These are phyloP conservation scores for Pseudisothecium myosuroides DNA, from an alignment of 225 moss, liverwort and hornwort genomes.

Conservation along the genomic window DNA sequence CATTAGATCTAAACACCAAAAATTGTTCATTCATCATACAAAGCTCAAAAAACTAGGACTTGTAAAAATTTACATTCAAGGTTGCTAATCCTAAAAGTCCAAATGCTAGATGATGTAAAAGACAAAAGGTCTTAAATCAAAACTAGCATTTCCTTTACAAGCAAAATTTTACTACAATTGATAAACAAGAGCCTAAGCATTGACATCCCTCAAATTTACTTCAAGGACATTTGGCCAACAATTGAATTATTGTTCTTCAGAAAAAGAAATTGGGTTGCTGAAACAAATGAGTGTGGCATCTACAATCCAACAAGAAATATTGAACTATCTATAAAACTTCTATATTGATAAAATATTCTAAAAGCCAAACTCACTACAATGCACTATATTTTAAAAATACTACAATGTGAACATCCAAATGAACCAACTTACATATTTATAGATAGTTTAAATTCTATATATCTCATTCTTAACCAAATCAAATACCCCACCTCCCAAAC, in stretches of 20 bases:
- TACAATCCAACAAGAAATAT: neutral
- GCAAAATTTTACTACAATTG: neutral
- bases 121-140: neutral
- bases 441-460: too few species aligned
- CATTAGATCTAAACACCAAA: neutral
- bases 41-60: neutral
- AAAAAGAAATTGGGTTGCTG: neutral
- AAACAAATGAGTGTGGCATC: too few species aligned
- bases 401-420: too few species aligned
- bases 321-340: neutral
- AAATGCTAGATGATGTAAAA: neutral
- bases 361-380: neutral
- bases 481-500: too few species aligned
- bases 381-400: neutral
- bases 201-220: neutral
- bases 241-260: neutral
- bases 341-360: neutral
- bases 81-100: rapidly evolving
- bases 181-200: neutral
- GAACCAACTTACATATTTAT: too few species aligned
- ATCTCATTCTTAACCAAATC: too few species aligned
- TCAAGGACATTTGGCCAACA: neutral
- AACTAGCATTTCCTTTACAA: neutral
- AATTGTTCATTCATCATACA: neutral
- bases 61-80: neutral